Evolutionary conservation across 306 rosid genomes (phyloP).

Genomic region (Vicia faba): DNA sequence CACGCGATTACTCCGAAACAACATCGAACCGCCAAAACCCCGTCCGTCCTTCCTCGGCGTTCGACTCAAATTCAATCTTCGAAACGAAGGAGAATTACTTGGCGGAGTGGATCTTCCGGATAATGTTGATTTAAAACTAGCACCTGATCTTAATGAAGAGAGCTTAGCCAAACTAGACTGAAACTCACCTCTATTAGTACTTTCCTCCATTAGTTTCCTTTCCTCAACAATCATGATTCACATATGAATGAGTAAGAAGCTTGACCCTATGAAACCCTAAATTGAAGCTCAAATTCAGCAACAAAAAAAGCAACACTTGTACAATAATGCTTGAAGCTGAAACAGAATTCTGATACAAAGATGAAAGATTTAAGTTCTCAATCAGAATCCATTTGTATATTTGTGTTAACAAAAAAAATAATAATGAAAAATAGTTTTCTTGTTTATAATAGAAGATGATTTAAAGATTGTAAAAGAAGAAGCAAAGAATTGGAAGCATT

Average conservation of each 20-base stretch:
- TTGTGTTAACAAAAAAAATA: too few species aligned
- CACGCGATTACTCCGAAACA: constrained; percentile 79
- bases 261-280: constrained; percentile 1
- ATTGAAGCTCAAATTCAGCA: constrained; percentile 6
- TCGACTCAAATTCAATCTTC: constrained; percentile 56
- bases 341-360: too few species aligned
- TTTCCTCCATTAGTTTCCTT: constrained; percentile 64
- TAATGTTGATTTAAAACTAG: constrained; percentile 68
- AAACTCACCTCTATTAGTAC: constrained; percentile 54
- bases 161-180: constrained; percentile 45
- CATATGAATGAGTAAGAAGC: constrained; percentile 34
- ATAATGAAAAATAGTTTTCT: too few species aligned
- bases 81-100: constrained; percentile 66
- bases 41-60: constrained; percentile 78
- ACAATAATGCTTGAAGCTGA: constrained; percentile 34
- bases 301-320: constrained; percentile 2
- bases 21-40: constrained; percentile 46
- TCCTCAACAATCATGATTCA: constrained; percentile 38
- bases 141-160: constrained; percentile 53
- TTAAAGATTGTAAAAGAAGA: constrained; percentile 21
- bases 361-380: constrained; percentile 18
- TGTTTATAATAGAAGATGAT: neutral
- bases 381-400: too few species aligned
- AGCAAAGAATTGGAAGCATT: neutral
- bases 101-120: constrained; percentile 71